Evolutionary conservation across 495 filamentous ascomycete genomes (phyloP), one percentile per base, ranked within the genome.

Genomic region (Podospora australis): DNA sequence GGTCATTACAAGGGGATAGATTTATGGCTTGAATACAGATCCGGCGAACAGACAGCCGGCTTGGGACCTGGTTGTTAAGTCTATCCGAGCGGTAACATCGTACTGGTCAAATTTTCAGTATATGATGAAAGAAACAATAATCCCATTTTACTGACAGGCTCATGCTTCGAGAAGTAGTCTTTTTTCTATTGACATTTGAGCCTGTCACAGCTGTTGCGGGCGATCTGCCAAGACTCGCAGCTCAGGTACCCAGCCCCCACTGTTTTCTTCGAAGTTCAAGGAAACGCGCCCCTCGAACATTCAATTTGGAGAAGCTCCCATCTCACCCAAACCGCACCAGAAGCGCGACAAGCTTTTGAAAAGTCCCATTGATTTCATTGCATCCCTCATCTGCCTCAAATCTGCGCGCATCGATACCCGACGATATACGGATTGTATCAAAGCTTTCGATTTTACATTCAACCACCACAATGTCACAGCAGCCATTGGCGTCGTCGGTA

Each of bases 401-500:
- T 14, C 14, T 7, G 10, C 8, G 5, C 23, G 35, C 6, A 36
- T 17, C 13, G 6, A 23, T 29, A 7, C 24, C 22, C 26, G 8
- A 30, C 16, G 13, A 16, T 17, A 26, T 49, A 36, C 28, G 19
- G 6, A 41, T 21, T 24, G 8, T 23, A 38, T 34, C n/a, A 19
- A n/a, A n/a, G n/a, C n/a, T n/a, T n/a, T n/a, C n/a, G n/a, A n/a
- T n/a, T n/a, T 28, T 34, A 25, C 16, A 9, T 30, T 3, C 20
- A 32, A 23, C 21, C 4, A 20, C 14, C 9, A 54, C 1, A 44
- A 65, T 61, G 59, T 51, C 58, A 25, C 66, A 69, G 55, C 66
- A 67, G 39, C 59, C 60, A 30, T 48, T 70, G 17, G 56, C 59
- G 26, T 65, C 66, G 63, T 57, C 66, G 57, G 51, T 58, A 8